A percentile compares a stretch with the other conserved stretches of the same genome.
Conservation (phyloP, 805 yeast species). For the Torulaspora indica region DNA sequence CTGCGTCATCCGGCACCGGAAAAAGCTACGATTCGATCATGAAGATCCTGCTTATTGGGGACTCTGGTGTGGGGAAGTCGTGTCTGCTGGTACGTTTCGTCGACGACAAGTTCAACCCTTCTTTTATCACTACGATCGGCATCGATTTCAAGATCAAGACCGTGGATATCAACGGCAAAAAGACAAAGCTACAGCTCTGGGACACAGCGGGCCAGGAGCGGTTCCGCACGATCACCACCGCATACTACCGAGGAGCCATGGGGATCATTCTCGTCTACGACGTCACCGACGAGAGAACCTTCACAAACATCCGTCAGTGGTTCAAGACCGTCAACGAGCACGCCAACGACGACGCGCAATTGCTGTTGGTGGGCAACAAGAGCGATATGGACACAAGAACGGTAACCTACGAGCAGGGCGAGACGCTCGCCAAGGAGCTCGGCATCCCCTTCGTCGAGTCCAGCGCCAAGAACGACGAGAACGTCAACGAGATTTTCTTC, state of each 20-base stretch:
- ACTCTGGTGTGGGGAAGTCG: constrained; percentile 86
- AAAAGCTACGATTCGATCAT: constrained; percentile 73
- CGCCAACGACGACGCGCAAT: constrained; percentile 92
- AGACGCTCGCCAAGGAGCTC: constrained; percentile 76
- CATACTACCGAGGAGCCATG: constrained; percentile 86
- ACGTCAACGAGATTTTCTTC: constrained; percentile 88
- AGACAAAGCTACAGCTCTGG: constrained; percentile 93
- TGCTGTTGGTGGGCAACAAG: constrained; percentile 93
- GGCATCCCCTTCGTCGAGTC: constrained; percentile 93
- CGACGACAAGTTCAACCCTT: constrained; percentile 93
- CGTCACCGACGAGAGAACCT: constrained; percentile 84
- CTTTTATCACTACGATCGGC: constrained; percentile 95
- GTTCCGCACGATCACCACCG: constrained; percentile 90
- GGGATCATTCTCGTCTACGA: constrained; percentile 81
- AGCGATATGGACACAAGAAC: constrained; percentile 86
- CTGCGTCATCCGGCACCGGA: constrained; percentile 28
- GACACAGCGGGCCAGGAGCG: constrained; percentile 98
- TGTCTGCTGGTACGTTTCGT: constrained; percentile 89
- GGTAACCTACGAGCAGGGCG: constrained; percentile 87
- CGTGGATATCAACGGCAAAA: constrained; percentile 86
- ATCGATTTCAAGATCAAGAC: constrained; percentile 97
- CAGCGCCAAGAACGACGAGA: constrained; percentile 87
- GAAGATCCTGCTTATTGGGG: constrained; percentile 90
- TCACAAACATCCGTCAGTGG: constrained; percentile 92
- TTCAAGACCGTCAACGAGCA: constrained; percentile 92